Base-by-base conservation (phyloP, 148 eudicot species). In the Cornus controversa region DNA sequence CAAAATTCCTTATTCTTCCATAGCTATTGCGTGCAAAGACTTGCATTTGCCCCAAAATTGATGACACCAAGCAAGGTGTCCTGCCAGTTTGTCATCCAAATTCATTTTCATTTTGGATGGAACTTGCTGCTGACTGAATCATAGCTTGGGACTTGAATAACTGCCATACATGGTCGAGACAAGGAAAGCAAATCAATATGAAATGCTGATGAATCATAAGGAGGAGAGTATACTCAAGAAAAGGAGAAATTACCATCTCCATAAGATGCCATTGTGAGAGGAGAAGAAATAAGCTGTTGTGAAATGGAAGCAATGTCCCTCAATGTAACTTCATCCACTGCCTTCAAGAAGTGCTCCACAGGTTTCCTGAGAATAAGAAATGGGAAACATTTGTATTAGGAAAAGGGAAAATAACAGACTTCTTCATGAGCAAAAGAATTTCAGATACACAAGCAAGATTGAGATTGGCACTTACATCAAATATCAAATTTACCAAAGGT, bases 211-310 rank as follows among this genome's bases (percentile, higher is more conserved):
- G 2, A 77, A 25, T n/a, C 31, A 37, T 28, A 47, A 71, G 31
- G 4, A 79, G 23, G 67, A 60, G 62, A 2, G 50, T 45, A 7
- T 0, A 69, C 23, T 8, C 2, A 29, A 7, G 15, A 47, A 78
- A 71, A 57, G 45, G 27, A 6, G 2, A 34, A 74, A 34, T 81
- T 95, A 95, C 99, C 97, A 78, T 93, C 94, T 79, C 97, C 97
- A 62, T 83, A 81, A 68, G 94, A 87, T 68, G 96, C 99, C 97
- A 93, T 90, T 25, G 99, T 95, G 70, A 95, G 94, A 50, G 94
- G 99, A 40, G 97, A 87, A 57, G 92, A 86, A 71, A 95, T 66
- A 67, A 93, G 90, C 88, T 91, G 90, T 72, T 82, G 80, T 5
- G 89, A 87, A 11, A 86, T 71, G 69, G 87, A 82, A 67, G 90